A percentile compares a stretch with the other conserved stretches of the same genome.
Conservation (phyloP, 2,329 filamentous ascomycete genomes). For the Elsinoe perseae region DNA sequence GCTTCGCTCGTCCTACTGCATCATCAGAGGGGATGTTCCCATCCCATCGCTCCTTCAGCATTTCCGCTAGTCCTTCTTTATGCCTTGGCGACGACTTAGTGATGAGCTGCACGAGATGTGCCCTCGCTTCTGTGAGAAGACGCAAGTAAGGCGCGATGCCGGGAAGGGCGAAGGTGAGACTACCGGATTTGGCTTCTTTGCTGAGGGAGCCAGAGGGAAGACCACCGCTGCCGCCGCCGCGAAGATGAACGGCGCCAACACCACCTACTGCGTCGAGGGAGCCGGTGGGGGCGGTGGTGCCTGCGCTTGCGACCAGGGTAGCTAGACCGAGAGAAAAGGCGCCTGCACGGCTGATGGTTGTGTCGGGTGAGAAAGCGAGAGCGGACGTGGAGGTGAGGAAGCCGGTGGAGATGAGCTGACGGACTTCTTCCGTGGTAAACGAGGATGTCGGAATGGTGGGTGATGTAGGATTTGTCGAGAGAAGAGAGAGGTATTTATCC, state of each 20-base stretch:
- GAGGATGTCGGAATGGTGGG: conserved; percentile 34
- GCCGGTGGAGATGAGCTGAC: conserved; percentile 56
- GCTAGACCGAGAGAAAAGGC: conserved; percentile 42
- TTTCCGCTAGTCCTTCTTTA: conserved; percentile 54
- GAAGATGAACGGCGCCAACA: conserved; percentile 54
- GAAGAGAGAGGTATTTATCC: conserved; percentile 45
- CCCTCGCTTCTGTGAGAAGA: conserved; percentile 53
- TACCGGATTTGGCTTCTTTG: conserved; percentile 7
- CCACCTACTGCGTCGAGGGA: conserved; percentile 63
- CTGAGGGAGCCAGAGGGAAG: conserved; percentile 20
- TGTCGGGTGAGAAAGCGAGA: conserved; percentile 32
- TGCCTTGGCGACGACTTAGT: conserved; percentile 47
- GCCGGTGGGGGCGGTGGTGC: conserved; percentile 58
- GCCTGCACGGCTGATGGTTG: conserved; percentile 37
- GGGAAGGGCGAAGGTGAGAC: conserved; percentile 54
- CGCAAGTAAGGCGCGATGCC: conserved; percentile 61
- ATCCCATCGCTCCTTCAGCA: conserved; percentile 63
- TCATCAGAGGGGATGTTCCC: conserved; percentile 51
- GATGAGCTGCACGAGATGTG: conserved; percentile 54
- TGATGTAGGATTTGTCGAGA: conserved; percentile 46
- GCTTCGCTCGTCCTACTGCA: conserved; percentile 41
- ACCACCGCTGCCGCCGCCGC: conserved; percentile 47
- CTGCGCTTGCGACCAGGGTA: conserved; percentile 54
- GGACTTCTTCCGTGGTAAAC: conserved; percentile 44
- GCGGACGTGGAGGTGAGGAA: conserved; percentile 52